A percentile compares a stretch with the other conserved stretches of the same genome.
phyloP scores from a whole-genome alignment of 2,329 filamentous ascomycete species.

The Neonectria neomacrospora region DNA sequence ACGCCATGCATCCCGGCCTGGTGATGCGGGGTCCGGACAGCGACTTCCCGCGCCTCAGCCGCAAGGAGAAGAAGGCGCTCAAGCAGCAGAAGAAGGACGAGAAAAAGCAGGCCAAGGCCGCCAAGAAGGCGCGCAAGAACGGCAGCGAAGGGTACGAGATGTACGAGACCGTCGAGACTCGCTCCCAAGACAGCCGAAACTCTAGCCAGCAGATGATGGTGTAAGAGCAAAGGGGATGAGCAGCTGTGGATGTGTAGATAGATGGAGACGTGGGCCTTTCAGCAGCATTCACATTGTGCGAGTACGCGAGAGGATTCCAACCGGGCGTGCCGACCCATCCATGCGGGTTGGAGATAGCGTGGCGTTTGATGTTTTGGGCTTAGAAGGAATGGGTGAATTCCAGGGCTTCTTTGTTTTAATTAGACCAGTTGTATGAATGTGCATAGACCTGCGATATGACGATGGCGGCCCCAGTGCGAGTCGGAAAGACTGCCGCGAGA shows the following conservation, averaged over 20 bases:
- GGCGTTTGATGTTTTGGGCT: slow-evolving; percentile 1
- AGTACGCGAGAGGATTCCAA: slow-evolving; percentile 12
- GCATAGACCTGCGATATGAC: slow-evolving; percentile 1
- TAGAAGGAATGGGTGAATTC: slow-evolving; percentile 12
- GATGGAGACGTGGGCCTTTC: not conserved
- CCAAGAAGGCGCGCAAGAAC: slow-evolving; percentile 39
- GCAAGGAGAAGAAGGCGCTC: slow-evolving; percentile 58
- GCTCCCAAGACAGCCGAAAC: slow-evolving; percentile 12
- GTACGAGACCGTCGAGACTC: slow-evolving; percentile 22
- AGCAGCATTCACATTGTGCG: slow-evolving; percentile 6
- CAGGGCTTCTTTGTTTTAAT: slow-evolving; percentile 16
- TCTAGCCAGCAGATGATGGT: slow-evolving; percentile 18
- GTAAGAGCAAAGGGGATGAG: not conserved
- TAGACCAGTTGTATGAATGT: slow-evolving; percentile 4
- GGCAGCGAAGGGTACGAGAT: slow-evolving; percentile 28
- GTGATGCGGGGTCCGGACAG: slow-evolving; percentile 58
- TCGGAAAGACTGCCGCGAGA: not conserved
- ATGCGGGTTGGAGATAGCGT: slow-evolving; percentile 13
- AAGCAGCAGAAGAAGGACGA: slow-evolving; percentile 50
- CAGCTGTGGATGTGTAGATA: not conserved
- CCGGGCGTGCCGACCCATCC: not conserved
- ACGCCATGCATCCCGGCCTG: slow-evolving; percentile 59
- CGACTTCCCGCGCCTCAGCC: slow-evolving; percentile 55
- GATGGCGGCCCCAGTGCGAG: not conserved
- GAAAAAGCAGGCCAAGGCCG: slow-evolving; percentile 37